Percentiles rank a stretch among this genome's conserved stretches.
phyloP scores from a whole-genome alignment of 2,329 filamentous ascomycete species.

The Cordyceps cateniannulata region DNA sequence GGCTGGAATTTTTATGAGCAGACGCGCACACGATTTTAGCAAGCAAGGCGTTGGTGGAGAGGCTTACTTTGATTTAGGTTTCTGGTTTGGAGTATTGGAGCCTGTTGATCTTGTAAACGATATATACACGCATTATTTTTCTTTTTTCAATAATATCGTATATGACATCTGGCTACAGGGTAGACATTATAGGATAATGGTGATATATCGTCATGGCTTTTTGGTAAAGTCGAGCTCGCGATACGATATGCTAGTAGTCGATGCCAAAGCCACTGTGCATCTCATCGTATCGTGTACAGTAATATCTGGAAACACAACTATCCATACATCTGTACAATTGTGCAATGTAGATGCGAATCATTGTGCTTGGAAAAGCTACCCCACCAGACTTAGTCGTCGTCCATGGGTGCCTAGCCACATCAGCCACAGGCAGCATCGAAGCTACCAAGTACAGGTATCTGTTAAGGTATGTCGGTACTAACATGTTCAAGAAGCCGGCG shows the following conservation, averaged over 20 bases:
- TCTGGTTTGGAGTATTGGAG: not conserved
- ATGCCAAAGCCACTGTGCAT: not conserved
- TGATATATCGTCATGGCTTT: no score
- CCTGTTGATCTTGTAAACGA: not conserved
- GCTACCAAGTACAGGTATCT: no score
- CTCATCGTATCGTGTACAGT: not conserved
- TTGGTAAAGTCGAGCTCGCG: no score
- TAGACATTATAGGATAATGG: no score
- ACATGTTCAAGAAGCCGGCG: no score
- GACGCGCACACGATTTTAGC: not conserved
- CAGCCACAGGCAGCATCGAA: not conserved
- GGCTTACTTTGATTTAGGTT: not conserved
- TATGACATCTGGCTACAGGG: no score
- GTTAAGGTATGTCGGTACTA: no score
- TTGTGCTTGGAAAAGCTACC: not conserved
- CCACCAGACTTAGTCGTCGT: conserved; percentile 8
- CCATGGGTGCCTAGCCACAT: conserved; percentile 4
- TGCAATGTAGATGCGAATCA: not conserved
- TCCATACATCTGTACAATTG: not conserved
- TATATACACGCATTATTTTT: not conserved
- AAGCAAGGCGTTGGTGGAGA: conserved; percentile 2
- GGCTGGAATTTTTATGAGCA: not conserved
- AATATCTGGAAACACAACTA: not conserved
- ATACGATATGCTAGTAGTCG: not conserved
- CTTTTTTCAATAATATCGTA: not conserved